Conservation (phyloP, 2,329 filamentous ascomycete genomes). For the Sporothrix pallida region DNA sequence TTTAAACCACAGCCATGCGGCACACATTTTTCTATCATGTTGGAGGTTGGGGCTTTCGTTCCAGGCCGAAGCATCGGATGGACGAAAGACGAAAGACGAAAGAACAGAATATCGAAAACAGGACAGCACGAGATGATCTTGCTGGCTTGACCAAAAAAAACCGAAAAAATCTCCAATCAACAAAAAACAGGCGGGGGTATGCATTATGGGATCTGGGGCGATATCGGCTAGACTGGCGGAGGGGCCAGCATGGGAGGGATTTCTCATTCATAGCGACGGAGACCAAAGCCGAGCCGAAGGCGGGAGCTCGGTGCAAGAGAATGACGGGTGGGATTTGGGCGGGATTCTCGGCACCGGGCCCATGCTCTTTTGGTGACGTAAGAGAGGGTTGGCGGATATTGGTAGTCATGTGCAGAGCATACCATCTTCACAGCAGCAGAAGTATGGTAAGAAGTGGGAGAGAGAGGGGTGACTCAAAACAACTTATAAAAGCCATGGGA, state of each 20-base stretch:
- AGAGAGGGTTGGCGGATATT: neutral
- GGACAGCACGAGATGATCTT: neutral
- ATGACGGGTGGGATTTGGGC: conserved; percentile 25
- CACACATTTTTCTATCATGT: conserved; percentile 4
- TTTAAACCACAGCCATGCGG: conserved; percentile 12
- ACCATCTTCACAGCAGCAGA: neutral
- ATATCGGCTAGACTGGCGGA: neutral
- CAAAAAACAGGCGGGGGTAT: conserved; percentile 10
- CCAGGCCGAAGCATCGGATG: neutral
- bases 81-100: neutral
- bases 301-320: conserved; percentile 23
- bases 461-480: no score
- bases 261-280: neutral
- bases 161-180: neutral
- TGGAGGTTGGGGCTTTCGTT: neutral
- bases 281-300: neutral
- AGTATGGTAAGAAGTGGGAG: no score
- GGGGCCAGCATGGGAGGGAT: no score
- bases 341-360: conserved; percentile 25
- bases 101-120: conserved; percentile 2
- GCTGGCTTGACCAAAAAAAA: conserved; percentile 22
- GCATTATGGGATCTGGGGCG: neutral
- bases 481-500: no score
- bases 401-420: conserved; percentile 3
- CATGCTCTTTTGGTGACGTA: neutral